Conservation (phyloP, 345 rosid genomes). For the Fremontodendron californicum region DNA sequence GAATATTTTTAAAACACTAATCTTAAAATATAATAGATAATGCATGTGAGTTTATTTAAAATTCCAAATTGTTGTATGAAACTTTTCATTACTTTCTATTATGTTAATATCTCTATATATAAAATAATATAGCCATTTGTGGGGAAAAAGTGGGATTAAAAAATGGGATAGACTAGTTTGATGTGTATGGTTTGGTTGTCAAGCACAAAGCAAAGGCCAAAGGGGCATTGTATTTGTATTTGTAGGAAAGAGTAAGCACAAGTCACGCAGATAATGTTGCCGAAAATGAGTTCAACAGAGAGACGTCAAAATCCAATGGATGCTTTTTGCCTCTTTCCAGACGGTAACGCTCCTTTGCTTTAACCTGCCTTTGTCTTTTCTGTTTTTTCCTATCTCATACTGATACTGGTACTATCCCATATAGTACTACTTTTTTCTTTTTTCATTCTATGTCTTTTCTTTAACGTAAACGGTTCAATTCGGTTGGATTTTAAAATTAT, state of each 20-base stretch:
- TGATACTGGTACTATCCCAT: background rate
- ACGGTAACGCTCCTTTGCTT: background rate
- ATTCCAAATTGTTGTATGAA: background rate
- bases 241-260: background rate
- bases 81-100: too few relatives aligned
- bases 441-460: too few relatives aligned
- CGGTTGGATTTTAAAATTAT: too few relatives aligned
- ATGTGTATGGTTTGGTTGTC: conserved; percentile 18
- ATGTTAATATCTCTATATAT: too few relatives aligned
- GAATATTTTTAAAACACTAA: too few relatives aligned
- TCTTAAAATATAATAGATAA: too few relatives aligned
- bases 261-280: conserved; percentile 7
- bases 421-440: too few relatives aligned
- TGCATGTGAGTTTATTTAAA: background rate
- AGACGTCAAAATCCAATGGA: conserved; percentile 22
- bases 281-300: background rate
- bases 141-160: background rate
- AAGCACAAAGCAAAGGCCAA: background rate
- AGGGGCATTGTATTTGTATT: background rate
- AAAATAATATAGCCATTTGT: background rate
- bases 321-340: conserved; percentile 7
- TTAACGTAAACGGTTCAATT: too few relatives aligned
- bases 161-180: background rate
- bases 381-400: background rate
- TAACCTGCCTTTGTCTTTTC: background rate